phyloP scores from a whole-genome alignment of 2,329 filamentous ascomycete genomes.

The Talaromyces sp. region DNA sequence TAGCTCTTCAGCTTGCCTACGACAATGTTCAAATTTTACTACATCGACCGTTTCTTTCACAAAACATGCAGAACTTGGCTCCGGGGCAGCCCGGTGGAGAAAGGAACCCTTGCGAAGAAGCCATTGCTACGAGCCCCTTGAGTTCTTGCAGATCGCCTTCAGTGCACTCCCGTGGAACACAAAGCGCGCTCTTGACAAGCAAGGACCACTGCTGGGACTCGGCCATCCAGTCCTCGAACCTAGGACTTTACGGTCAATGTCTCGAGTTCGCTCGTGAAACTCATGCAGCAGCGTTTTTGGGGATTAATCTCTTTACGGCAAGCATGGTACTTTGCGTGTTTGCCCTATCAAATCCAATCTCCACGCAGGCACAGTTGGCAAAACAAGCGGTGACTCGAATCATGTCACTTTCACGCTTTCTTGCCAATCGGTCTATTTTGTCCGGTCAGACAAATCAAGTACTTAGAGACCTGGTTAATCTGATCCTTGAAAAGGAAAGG shows the following conservation, averaged over 20 bases:
- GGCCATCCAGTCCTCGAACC: not conserved
- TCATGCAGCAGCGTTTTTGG: slow-evolving; percentile 12
- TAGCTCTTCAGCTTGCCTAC: not conserved
- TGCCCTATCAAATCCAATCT: slow-evolving; percentile 11
- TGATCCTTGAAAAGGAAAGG: too few species aligned
- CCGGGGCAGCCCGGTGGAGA: not conserved
- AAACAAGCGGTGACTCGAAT: not conserved
- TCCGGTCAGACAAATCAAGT: too few species aligned
- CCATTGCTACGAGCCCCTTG: not conserved
- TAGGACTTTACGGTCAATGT: not conserved
- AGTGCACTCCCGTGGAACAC: not conserved
- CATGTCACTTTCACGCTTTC: too few species aligned
- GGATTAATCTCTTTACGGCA: slow-evolving; percentile 16
- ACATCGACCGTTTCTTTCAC: not conserved
- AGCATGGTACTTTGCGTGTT: slow-evolving; percentile 14
- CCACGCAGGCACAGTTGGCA: not conserved
- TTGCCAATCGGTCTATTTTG: too few species aligned
- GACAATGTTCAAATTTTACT: not conserved
- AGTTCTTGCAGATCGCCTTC: too few species aligned
- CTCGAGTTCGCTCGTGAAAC: not conserved
- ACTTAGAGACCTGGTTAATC: too few species aligned
- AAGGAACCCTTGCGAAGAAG: not conserved
- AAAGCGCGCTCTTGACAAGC: not conserved
- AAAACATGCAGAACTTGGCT: not conserved
- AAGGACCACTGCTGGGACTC: not conserved